These are phyloP conservation scores for Fusarium ramigenum DNA, from an alignment of 2,329 filamentous ascomycete genomes.

Conservation along the genomic window DNA sequence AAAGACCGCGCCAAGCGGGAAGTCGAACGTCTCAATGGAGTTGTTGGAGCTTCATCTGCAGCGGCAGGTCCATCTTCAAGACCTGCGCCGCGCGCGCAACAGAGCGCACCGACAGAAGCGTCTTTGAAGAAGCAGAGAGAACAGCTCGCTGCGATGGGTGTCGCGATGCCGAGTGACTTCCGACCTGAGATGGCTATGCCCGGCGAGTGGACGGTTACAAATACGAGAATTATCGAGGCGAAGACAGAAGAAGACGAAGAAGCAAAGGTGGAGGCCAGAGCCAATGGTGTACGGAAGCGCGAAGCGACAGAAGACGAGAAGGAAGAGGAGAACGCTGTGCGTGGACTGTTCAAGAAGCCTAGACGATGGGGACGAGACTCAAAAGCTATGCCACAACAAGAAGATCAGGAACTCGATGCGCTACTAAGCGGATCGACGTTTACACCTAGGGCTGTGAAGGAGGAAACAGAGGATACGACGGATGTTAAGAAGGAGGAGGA, in stretches of 20 bases:
- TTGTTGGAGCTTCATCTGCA: slow-evolving; percentile 64
- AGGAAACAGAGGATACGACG: slow-evolving; percentile 31
- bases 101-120: slow-evolving; percentile 54
- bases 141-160: slow-evolving; percentile 87
- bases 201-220: slow-evolving; percentile 84
- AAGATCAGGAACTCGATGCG: slow-evolving; percentile 69
- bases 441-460: slow-evolving; percentile 39
- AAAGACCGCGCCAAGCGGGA: slow-evolving; percentile 85
- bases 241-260: slow-evolving; percentile 53
- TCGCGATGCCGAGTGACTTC: slow-evolving; percentile 82
- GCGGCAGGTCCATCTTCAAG: slow-evolving; percentile 41
- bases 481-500: slow-evolving; percentile 44
- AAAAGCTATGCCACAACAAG: slow-evolving; percentile 57
- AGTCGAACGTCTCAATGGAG: slow-evolving; percentile 83
- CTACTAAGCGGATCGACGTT: slow-evolving; percentile 57
- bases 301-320: slow-evolving; percentile 67
- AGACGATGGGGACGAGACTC: slow-evolving; percentile 64
- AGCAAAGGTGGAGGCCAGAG: slow-evolving; percentile 57
- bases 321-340: slow-evolving; percentile 68
- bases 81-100: slow-evolving; percentile 7
- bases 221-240: slow-evolving; percentile 66
- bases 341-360: slow-evolving; percentile 68
- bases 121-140: slow-evolving; percentile 86
- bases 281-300: slow-evolving; percentile 70
- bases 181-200: slow-evolving; percentile 85